Evolutionary conservation across 1,284 basidiomycete species (phyloP).

Genomic region (Volvariella volvacea): DNA sequence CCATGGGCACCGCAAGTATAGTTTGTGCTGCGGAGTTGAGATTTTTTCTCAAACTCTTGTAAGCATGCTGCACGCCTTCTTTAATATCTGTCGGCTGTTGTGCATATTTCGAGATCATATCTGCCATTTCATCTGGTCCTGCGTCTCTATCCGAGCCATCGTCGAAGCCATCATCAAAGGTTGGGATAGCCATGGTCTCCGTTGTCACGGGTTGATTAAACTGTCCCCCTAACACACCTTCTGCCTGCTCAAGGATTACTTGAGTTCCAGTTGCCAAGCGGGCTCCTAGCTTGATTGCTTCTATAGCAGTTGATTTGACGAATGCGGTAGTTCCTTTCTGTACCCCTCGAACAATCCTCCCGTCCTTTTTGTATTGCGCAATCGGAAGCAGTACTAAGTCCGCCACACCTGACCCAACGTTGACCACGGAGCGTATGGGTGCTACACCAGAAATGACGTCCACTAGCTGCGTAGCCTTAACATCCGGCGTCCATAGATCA

Average conservation of each 20-base stretch:
- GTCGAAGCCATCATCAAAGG: conserved; percentile 28
- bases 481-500: conserved; percentile 98
- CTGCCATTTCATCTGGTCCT: conserved; percentile 40
- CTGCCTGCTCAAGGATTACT: conserved; percentile 93
- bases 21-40: conserved; percentile 94
- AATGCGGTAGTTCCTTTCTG: conserved; percentile 92
- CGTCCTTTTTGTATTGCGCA: conserved; percentile 96
- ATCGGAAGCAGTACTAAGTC: conserved; percentile 94
- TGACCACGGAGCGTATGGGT: conserved; percentile 92
- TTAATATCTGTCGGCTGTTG: conserved; percentile 80
- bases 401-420: conserved; percentile 93
- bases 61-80: conserved; percentile 89
- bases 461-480: conserved; percentile 95
- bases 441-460: conserved; percentile 97
- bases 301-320: conserved; percentile 88
- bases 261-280: conserved; percentile 94
- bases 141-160: conserved; percentile 14
- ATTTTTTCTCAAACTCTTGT: conserved; percentile 79
- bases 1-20: conserved; percentile 97
- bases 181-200: conserved; percentile 51
- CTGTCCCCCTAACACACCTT: conserved; percentile 83
- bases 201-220: conserved; percentile 60
- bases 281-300: conserved; percentile 94
- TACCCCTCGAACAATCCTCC: conserved; percentile 87
- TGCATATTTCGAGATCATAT: conserved; percentile 82